Percentiles rank a stretch among this genome's conserved stretches.
Evolutionary conservation across 2,329 filamentous ascomycete species (phyloP).

Genomic region (Dissoconium aciculare): DNA sequence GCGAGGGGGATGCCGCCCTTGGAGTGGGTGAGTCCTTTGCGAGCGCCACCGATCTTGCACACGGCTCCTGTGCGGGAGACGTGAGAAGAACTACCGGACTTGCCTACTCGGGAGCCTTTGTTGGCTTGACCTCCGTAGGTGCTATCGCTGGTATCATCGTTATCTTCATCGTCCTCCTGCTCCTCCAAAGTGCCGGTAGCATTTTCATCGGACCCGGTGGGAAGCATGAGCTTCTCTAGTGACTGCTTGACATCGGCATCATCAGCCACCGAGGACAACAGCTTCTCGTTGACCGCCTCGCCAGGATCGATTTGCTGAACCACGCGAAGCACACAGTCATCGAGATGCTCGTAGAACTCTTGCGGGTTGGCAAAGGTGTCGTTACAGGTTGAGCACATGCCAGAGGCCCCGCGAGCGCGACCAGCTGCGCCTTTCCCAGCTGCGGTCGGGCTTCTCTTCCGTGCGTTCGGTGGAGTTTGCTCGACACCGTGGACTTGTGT

Average conservation of each 20-base stretch:
- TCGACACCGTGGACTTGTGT: conserved; percentile 85
- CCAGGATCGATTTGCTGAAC: conserved; percentile 43
- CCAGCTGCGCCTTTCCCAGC: conserved; percentile 50
- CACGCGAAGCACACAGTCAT: conserved; percentile 50
- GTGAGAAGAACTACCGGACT: conserved; percentile 29
- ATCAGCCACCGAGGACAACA: conserved; percentile 43
- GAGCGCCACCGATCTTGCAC: conserved; percentile 38
- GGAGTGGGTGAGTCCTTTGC: conserved; percentile 60
- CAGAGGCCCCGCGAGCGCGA: conserved; percentile 62
- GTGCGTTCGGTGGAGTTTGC: conserved; percentile 80
- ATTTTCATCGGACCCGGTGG: conserved; percentile 32
- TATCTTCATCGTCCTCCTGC: conserved; percentile 45
- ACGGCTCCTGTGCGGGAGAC: conserved; percentile 25
- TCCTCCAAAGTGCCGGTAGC: conserved; percentile 36
- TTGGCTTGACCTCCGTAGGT: conserved; percentile 36
- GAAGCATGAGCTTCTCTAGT: conserved; percentile 42
- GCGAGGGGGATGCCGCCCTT: conserved; percentile 52
- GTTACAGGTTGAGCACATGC: conserved; percentile 84
- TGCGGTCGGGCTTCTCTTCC: conserved; percentile 48
- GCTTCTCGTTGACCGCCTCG: conserved; percentile 42
- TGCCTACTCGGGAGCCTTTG: conserved; percentile 34
- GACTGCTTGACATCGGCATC: conserved; percentile 43
- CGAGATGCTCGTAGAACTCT: conserved; percentile 94
- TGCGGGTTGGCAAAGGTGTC: conserved; percentile 73
- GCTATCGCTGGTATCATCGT: conserved; percentile 40